Conservation (phyloP, 179 eudicot species). For the Camellia oleifera region DNA sequence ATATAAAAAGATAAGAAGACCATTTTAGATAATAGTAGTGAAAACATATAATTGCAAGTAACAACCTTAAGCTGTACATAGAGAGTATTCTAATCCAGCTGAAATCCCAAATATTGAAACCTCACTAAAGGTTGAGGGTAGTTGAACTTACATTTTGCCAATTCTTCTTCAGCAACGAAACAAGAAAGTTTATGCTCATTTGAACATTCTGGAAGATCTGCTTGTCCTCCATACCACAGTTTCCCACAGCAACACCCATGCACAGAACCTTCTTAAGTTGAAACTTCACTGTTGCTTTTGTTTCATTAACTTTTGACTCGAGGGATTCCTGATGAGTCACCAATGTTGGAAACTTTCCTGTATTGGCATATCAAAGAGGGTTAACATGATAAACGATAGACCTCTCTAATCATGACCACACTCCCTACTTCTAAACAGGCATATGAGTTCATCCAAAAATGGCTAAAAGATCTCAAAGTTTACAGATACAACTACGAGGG, state of each 20-base stretch:
- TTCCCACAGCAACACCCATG: constrained; percentile 96
- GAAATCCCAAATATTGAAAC: not conserved
- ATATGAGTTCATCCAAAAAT: not conserved
- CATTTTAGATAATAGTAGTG: not conserved
- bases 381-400: not conserved
- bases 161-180: constrained; percentile 80
- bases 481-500: not conserved
- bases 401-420: not conserved
- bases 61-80: not conserved
- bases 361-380: not conserved
- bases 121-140: not conserved
- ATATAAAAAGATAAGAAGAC: not conserved
- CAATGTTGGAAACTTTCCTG: constrained; percentile 85
- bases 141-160: constrained; percentile 78
- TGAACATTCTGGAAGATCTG: constrained; percentile 90
- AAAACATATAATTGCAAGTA: not conserved
- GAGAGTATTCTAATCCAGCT: not conserved
- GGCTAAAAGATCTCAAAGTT: not conserved
- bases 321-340: constrained; percentile 81
- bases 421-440: not conserved
- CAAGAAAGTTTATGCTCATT: constrained; percentile 88
- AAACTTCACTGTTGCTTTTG: constrained; percentile 78
- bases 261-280: constrained; percentile 91
- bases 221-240: constrained; percentile 87
- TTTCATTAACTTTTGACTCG: constrained; percentile 73